phyloP scores from a whole-genome alignment of 2,329 filamentous ascomycete species.

The Chaetomium strumarium region DNA sequence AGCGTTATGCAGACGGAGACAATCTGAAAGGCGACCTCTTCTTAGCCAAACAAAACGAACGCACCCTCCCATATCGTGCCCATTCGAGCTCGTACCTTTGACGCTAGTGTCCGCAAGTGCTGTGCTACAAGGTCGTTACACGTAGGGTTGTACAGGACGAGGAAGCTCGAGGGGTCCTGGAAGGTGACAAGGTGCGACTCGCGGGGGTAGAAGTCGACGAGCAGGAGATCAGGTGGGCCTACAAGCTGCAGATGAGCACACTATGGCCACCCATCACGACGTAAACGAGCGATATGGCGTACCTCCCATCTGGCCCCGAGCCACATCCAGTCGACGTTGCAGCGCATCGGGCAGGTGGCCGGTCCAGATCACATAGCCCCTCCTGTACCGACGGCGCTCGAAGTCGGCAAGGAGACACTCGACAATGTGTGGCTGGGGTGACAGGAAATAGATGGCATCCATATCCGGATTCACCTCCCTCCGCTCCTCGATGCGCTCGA shows the following conservation, averaged over 20 bases:
- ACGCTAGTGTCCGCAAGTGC: constrained; percentile 79
- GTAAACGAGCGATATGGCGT: not conserved
- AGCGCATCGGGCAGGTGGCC: constrained; percentile 63
- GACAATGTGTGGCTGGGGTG: constrained; percentile 79
- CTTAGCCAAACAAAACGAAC: not conserved
- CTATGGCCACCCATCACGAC: not conserved
- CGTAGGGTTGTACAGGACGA: constrained; percentile 80
- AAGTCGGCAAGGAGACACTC: constrained; percentile 93
- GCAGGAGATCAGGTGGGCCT: constrained; percentile 68
- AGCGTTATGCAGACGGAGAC: constrained; percentile 82
- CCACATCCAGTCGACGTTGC: constrained; percentile 67
- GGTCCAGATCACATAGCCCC: constrained; percentile 80
- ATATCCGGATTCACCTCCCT: constrained; percentile 79
- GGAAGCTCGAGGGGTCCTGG: constrained; percentile 92
- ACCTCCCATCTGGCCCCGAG: constrained; percentile 63
- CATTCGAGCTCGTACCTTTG: constrained; percentile 60
- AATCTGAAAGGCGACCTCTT: constrained; percentile 47
- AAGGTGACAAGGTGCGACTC: constrained; percentile 92
- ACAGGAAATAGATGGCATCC: constrained; percentile 90
- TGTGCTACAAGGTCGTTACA: constrained; percentile 78
- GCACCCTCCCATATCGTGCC: not conserved
- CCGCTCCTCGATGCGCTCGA: constrained; percentile 87
- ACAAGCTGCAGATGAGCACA: not conserved
- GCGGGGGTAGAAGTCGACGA: constrained; percentile 82
- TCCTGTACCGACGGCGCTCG: constrained; percentile 74